These are phyloP conservation scores for Clathrospora elynae DNA, from an alignment of 2,329 filamentous ascomycete species.

Conservation along the genomic window DNA sequence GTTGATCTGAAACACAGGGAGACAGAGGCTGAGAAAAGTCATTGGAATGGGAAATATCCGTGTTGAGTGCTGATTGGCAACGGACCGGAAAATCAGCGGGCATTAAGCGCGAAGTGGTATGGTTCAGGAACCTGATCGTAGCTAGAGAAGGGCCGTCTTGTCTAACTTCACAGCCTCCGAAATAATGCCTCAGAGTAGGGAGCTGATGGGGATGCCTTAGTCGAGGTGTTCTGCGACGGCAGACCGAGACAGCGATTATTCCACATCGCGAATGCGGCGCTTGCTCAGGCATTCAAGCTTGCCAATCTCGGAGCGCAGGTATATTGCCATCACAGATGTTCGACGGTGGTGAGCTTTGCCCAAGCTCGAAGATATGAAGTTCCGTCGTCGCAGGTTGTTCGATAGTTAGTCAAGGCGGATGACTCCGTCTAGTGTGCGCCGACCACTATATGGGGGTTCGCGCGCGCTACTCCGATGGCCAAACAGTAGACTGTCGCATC, in stretches of 20 bases:
- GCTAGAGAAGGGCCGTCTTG: conserved; percentile 18
- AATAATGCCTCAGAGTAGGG: conserved; percentile 11
- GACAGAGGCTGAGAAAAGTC: conserved; percentile 7
- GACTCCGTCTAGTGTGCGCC: too few species aligned
- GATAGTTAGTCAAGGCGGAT: too few species aligned
- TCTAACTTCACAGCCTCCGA: conserved; percentile 17
- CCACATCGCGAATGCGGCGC: too few species aligned
- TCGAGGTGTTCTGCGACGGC: not conserved
- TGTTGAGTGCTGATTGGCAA: conserved; percentile 19
- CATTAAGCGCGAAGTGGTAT: conserved; percentile 18
- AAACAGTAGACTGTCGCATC: not conserved
- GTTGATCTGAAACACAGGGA: conserved; percentile 31
- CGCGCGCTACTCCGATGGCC: not conserved
- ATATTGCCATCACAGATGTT: too few species aligned
- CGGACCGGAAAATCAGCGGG: conserved; percentile 16
- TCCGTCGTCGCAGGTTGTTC: too few species aligned
- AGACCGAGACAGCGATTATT: too few species aligned
- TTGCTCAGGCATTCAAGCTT: too few species aligned
- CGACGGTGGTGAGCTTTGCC: too few species aligned
- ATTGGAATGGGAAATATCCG: conserved; percentile 20
- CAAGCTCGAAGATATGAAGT: too few species aligned
- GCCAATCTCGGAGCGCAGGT: too few species aligned
- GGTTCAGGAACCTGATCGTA: conserved; percentile 18
- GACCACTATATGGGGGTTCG: too few species aligned
- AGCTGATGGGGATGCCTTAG: conserved; percentile 5